Conservation (phyloP, 1,284 basidiomycete species). For the Moniliella sp. region DNA sequence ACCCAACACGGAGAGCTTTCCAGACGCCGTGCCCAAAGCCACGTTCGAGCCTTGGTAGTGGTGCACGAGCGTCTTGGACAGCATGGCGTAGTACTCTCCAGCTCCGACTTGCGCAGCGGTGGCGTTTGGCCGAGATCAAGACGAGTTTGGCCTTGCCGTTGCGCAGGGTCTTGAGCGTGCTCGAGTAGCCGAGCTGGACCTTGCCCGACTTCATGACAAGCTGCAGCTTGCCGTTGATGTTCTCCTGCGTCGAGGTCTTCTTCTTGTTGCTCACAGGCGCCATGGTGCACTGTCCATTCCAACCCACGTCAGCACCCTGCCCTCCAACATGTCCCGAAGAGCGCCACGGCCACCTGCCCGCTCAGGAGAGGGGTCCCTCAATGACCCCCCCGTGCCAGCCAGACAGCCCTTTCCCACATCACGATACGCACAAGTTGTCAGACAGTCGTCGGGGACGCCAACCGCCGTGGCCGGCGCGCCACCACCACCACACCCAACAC, state of each 20-base stretch:
- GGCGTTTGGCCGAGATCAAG: conserved; percentile 97
- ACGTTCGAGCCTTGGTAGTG: conserved; percentile 79
- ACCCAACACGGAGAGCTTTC: conserved; percentile 42
- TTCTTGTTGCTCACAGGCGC: too few species aligned
- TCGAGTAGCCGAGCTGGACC: conserved; percentile 36
- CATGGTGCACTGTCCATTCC: too few species aligned
- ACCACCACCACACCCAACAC: too few species aligned
- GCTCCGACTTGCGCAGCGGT: conserved; percentile 91
- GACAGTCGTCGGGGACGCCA: too few species aligned
- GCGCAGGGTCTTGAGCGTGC: conserved; percentile 92
- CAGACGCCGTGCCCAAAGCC: conserved; percentile 95
- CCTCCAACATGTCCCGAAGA: too few species aligned
- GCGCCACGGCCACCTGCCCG: too few species aligned
- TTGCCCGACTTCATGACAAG: conserved; percentile 80
- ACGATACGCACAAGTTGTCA: too few species aligned
- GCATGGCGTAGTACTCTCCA: conserved; percentile 99
- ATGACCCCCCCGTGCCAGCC: too few species aligned
- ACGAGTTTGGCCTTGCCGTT: conserved; percentile 96
- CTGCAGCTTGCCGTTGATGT: conserved; percentile 78
- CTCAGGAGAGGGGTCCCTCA: too few species aligned
- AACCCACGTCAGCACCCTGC: too few species aligned
- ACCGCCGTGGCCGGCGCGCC: too few species aligned
- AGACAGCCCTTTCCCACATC: too few species aligned
- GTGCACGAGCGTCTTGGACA: conserved; percentile 79
- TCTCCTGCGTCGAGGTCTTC: conserved; percentile 44